These are phyloP conservation scores for Epichloe hybrida DNA, from an alignment of 2,329 filamentous ascomycete genomes.

Conservation along the genomic window DNA sequence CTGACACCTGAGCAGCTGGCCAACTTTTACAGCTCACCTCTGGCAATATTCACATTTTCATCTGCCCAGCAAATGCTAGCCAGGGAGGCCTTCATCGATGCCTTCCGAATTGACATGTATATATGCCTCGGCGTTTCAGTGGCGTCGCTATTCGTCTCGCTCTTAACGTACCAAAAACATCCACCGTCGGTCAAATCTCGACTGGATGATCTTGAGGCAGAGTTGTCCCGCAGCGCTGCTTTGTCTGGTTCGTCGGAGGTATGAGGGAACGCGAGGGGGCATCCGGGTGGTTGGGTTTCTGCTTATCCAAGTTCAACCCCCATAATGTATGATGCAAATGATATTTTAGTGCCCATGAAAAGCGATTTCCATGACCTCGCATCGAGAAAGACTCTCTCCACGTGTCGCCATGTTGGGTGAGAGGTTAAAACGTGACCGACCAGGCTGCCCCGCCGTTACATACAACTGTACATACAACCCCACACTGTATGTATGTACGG, in stretches of 20 bases:
- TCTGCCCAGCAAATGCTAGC: constrained; percentile 7
- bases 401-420: too few relatives aligned
- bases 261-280: not conserved
- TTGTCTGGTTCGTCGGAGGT: not conserved
- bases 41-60: constrained; percentile 6
- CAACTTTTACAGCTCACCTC: constrained; percentile 9
- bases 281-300: not conserved
- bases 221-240: constrained; percentile 2
- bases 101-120: constrained; percentile 10
- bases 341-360: not conserved
- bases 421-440: too few relatives aligned
- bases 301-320: not conserved
- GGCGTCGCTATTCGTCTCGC: constrained; percentile 5
- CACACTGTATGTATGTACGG: too few relatives aligned
- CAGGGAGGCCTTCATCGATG: constrained; percentile 8
- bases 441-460: too few relatives aligned
- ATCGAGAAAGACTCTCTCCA: too few relatives aligned
- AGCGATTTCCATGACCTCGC: not conserved
- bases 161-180: constrained; percentile 10
- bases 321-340: not conserved
- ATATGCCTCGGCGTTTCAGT: constrained; percentile 10
- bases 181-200: constrained; percentile 11
- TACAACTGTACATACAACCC: too few relatives aligned
- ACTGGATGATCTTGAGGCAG: constrained; percentile 13
- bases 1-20: constrained; percentile 8